Conservation (phyloP, 2,329 filamentous ascomycete species). For the Neodidymelliopsis sp. region DNA sequence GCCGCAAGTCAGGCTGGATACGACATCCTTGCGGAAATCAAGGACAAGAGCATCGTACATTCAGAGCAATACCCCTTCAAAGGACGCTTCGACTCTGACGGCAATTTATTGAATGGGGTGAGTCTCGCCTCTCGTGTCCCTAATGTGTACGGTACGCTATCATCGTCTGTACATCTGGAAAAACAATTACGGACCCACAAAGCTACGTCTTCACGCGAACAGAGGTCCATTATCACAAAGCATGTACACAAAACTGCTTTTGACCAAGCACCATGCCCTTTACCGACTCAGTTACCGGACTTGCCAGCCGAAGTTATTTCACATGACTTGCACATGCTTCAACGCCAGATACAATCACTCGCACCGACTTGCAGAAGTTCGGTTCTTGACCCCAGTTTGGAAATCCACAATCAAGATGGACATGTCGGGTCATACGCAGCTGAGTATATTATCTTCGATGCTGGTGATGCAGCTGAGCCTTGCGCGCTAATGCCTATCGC, state of each 20-base stretch:
- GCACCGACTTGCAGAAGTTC: background rate
- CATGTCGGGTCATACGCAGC: background rate
- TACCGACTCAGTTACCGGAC: too few species aligned
- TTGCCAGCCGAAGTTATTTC: background rate
- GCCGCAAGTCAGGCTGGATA: constrained; percentile 18
- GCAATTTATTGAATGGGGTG: constrained; percentile 2
- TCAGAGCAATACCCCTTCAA: constrained; percentile 17
- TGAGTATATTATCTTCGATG: background rate
- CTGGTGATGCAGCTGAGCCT: background rate
- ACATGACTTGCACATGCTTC: background rate
- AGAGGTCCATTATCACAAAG: too few species aligned
- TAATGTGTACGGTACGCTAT: constrained; percentile 22
- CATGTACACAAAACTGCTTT: too few species aligned
- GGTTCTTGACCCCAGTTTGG: background rate
- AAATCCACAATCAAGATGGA: background rate
- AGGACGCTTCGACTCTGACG: constrained; percentile 13
- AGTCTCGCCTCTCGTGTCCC: constrained; percentile 7
- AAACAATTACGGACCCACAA: background rate
- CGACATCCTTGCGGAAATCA: constrained; percentile 14
- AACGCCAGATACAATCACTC: background rate
- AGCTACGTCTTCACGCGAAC: too few species aligned
- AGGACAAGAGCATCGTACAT: constrained; percentile 22
- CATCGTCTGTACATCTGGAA: too few species aligned
- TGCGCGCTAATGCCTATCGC: background rate
- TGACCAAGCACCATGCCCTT: too few species aligned